These are phyloP conservation scores for Euptelea pleiosperma DNA, from an alignment of 164 flowering plant species.

Conservation along the genomic window DNA sequence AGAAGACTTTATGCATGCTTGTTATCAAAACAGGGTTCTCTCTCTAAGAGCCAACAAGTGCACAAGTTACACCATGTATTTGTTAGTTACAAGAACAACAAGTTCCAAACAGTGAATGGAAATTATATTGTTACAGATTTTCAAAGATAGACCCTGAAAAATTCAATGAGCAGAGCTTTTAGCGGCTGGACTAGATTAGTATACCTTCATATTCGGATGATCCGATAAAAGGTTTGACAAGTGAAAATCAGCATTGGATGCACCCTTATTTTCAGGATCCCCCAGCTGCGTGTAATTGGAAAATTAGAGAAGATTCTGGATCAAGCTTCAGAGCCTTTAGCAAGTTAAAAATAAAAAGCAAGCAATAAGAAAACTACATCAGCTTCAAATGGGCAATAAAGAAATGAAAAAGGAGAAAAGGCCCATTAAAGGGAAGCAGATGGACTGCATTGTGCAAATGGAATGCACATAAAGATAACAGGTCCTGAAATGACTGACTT, in stretches of 20 bases:
- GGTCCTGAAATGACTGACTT: not conserved
- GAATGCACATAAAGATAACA: not conserved
- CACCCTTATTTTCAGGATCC: constrained; percentile 86
- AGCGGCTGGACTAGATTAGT: constrained; percentile 2
- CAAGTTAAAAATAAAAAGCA: not conserved
- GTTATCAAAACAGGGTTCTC: not conserved
- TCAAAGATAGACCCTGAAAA: not conserved
- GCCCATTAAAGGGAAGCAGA: not conserved
- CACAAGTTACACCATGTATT: not conserved
- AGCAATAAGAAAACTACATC: not conserved
- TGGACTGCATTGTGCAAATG: not conserved
- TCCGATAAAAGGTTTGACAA: constrained; percentile 71
- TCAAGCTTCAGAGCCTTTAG: not conserved
- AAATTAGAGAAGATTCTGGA: not conserved
- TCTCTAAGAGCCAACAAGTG: not conserved
- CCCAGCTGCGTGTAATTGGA: constrained; percentile 62
- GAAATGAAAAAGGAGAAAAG: not conserved
- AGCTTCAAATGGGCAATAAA: not conserved
- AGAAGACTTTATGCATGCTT: not conserved
- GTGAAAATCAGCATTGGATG: constrained; percentile 86
- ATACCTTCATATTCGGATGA: constrained; percentile 98
- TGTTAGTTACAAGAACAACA: not conserved
- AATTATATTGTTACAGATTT: not conserved
- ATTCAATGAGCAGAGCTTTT: constrained; percentile 3
- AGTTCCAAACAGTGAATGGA: not conserved